A percentile compares a stretch with the other conserved stretches of the same genome.
phyloP scores from a whole-genome alignment of 202 grass and related monocot genomes.

The Carex sylvatica region DNA sequence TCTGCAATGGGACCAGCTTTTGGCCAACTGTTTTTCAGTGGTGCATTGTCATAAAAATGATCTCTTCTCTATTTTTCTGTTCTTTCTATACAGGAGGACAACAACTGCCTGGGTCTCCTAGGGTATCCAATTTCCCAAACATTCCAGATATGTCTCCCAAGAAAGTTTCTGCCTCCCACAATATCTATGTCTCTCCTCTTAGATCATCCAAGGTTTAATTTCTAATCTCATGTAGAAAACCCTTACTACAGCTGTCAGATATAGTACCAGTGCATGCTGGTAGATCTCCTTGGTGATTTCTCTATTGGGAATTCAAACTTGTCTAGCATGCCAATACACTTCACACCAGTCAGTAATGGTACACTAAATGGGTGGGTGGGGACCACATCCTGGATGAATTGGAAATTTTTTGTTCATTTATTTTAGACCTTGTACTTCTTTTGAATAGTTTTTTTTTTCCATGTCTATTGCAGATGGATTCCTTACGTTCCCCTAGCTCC shows the following conservation, averaged over 20 bases:
- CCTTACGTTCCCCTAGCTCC: constrained; percentile 84
- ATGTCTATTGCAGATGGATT: constrained; percentile 66
- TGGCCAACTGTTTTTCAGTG: neutral
- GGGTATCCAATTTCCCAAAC: constrained; percentile 77
- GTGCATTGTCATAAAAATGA: neutral
- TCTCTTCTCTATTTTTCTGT: constrained; percentile 35
- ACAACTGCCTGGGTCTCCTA: constrained; percentile 83
- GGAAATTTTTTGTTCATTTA: too few species aligned
- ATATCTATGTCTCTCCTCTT: constrained; percentile 87
- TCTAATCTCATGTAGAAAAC: neutral
- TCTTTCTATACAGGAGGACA: constrained; percentile 41
- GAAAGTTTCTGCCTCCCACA: constrained; percentile 92
- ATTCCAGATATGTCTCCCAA: constrained; percentile 97
- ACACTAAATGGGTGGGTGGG: neutral
- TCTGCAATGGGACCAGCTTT: neutral
- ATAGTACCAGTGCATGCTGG: neutral
- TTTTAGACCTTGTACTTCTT: neutral
- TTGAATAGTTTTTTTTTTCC: neutral
- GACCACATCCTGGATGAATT: too few species aligned
- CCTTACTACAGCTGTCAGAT: neutral
- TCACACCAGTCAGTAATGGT: neutral
- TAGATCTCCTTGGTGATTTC: neutral
- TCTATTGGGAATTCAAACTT: neutral
- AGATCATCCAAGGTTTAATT: constrained; percentile 65
- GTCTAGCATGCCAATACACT: neutral